phyloP scores from a whole-genome alignment of 164 flowering plant species.

The Aristolochia fimbriata region DNA sequence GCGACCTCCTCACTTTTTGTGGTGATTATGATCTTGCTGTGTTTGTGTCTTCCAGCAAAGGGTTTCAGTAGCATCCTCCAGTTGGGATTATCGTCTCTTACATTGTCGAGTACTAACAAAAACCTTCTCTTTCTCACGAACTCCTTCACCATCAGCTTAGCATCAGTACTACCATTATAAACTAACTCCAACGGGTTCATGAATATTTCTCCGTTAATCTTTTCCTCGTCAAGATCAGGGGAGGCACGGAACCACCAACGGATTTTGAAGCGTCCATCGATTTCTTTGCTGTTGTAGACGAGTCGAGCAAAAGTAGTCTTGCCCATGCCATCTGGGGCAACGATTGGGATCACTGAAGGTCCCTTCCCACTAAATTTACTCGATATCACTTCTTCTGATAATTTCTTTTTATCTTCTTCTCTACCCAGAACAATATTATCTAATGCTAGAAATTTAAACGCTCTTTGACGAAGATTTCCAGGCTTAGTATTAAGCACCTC shows the following conservation, averaged over 20 bases:
- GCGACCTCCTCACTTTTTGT: too few relatives aligned
- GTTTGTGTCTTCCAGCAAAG: too few relatives aligned
- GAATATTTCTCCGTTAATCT: not conserved
- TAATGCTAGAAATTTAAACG: too few relatives aligned
- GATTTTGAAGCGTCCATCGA: not conserved
- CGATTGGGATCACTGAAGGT: constrained; percentile 5
- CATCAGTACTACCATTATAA: not conserved
- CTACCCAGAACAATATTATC: constrained; percentile 1
- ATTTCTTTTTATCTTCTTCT: not conserved
- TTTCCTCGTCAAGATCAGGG: not conserved
- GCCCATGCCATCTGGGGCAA: constrained; percentile 9
- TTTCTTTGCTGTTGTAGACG: constrained; percentile 1
- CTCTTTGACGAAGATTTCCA: too few relatives aligned
- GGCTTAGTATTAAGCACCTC: too few relatives aligned
- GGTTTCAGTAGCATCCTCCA: too few relatives aligned
- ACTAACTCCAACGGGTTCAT: not conserved
- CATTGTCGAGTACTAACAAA: too few relatives aligned
- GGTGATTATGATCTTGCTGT: too few relatives aligned
- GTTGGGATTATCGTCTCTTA: too few relatives aligned
- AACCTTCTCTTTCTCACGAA: not conserved
- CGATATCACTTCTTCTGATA: not conserved
- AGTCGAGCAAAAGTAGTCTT: constrained; percentile 9
- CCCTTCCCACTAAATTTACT: not conserved
- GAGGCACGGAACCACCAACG: constrained; percentile 4
- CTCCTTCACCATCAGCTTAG: not conserved